Conservation (phyloP, 2,329 filamentous ascomycete species). For the Fusarium bulbicola region DNA sequence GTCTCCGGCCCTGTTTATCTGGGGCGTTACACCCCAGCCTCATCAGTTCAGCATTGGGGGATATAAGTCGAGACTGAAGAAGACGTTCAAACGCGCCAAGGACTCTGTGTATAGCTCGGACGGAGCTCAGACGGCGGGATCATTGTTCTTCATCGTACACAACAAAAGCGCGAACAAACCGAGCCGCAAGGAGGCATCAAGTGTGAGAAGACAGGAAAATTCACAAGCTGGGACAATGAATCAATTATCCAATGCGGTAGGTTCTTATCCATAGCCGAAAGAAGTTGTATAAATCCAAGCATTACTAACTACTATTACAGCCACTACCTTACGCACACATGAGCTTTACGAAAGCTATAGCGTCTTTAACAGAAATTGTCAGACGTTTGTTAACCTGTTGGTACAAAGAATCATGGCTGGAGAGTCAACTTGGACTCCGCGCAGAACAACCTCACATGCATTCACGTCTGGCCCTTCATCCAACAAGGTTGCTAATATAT, state of each 20-base stretch:
- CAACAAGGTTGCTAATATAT: not conserved
- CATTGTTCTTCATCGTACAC: not conserved
- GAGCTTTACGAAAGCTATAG: not conserved
- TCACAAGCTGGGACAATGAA: not conserved
- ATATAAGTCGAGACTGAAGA: not conserved
- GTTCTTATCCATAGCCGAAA: fast-evolving
- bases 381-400: not conserved
- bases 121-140: not conserved
- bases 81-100: not conserved
- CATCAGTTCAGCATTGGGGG: not conserved
- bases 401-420: not conserved
- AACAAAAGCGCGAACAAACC: not conserved
- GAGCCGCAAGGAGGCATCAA: not conserved
- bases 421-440: not conserved
- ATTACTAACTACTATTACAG: not conserved
- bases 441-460: not conserved
- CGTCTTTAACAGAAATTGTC: not conserved
- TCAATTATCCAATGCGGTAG: not conserved
- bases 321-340: not conserved
- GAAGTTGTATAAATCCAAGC: fast-evolving
- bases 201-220: not conserved
- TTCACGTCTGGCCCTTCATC: not conserved
- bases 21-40: not conserved
- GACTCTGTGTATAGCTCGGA: not conserved
- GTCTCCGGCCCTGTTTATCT: not conserved